Base-by-base conservation (phyloP, 352 stramenopile species). In the Phytopythium montanum region DNA sequence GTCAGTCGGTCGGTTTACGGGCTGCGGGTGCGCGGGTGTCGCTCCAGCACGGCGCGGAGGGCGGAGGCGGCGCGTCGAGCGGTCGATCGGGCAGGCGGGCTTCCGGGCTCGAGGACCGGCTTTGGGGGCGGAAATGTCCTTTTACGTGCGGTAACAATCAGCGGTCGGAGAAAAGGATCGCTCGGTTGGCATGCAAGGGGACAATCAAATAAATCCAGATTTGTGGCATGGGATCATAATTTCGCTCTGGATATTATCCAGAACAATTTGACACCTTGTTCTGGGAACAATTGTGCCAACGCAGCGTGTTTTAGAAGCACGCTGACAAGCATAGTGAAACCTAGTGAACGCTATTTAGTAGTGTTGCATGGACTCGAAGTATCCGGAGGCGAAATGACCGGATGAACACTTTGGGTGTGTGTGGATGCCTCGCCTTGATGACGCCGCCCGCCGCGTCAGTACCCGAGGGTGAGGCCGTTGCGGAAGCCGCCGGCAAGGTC, bases 401-500 rank as follows among this genome's bases (percentile, higher is more conserved):
- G n/a, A n/a, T 44, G 31, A 31, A 44, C 31, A 46, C 51, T 48
- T 56, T 16, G 26, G n/a, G n/a, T n/a, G n/a, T n/a, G 21, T n/a
- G 6, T 48, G 7, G 19, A 28, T 48, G 14, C 29, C 54, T 28
- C 1, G 46, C 36, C 10, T 41, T 34, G 3, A 26, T n/a, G 36
- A 42, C 31, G 28, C 19, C 19, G 21, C 41, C 19, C 14, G 39
- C 41, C 39, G 39, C 23, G 31, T 42, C 68, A 76, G 42, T 72
- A 76, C 44, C 59, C 60, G 50, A 76, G 56, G 19, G 64, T 53
- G 34, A 52, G 51, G n/a, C 68, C 39, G 52, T 70, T 56, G 25
- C 73, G 66, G 51, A 79, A 75, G 52, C 53, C 69, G 19, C 67
- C 67, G 29, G 56, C 58, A 48, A 79, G 59, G 50, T 75, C 70